Evolutionary conservation across 129 eudicot species (phyloP).

Genomic region (Flaveria robusta): DNA sequence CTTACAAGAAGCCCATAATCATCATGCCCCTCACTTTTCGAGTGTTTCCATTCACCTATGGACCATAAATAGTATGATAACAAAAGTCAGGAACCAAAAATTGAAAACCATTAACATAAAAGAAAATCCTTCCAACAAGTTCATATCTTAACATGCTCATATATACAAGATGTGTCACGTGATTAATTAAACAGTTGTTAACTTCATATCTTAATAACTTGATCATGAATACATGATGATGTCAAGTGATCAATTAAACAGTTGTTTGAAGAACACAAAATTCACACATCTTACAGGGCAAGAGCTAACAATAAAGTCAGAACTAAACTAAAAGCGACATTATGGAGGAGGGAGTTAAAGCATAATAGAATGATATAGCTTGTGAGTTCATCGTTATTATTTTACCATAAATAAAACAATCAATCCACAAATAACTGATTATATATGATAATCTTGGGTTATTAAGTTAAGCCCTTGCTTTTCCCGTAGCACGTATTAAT

Average conservation of each 20-base stretch:
- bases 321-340: background rate
- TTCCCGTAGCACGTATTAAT: too few species aligned
- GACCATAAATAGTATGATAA: background rate
- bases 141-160: background rate
- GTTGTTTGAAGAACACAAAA: background rate
- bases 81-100: background rate
- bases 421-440: background rate
- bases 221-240: background rate
- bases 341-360: background rate
- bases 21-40: constrained; percentile 94
- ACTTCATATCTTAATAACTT: background rate
- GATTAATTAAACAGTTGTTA: background rate
- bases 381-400: background rate
- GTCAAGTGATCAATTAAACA: background rate
- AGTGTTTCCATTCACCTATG: constrained; percentile 88
- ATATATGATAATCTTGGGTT: background rate
- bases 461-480: too few species aligned
- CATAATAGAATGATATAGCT: background rate
- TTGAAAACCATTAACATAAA: background rate
- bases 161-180: background rate
- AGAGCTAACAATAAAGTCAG: background rate
- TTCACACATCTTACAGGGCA: background rate
- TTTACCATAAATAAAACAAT: background rate
- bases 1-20: constrained; percentile 95
- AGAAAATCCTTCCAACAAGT: background rate